These are phyloP conservation scores for Citrullus colocynthis DNA, from an alignment of 306 rosid genomes.

Conservation along the genomic window DNA sequence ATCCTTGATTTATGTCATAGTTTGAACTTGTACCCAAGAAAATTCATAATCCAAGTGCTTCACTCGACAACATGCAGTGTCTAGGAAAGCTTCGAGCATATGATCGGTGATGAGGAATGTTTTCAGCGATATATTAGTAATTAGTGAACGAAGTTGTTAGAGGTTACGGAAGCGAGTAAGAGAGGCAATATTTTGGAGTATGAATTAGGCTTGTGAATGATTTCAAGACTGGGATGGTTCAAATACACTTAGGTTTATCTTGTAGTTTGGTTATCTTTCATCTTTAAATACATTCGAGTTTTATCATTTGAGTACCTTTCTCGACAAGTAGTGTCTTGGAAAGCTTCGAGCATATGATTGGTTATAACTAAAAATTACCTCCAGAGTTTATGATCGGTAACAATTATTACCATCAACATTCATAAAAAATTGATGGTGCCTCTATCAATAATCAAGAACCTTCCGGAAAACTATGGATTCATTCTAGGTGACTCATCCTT, in stretches of 20 bases:
- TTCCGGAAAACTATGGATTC: background rate
- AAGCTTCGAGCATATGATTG: background rate
- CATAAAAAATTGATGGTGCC: background rate
- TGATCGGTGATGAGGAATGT: no score
- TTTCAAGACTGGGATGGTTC: background rate
- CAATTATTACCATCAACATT: background rate
- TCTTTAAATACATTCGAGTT: no score
- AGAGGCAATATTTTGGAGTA: no score
- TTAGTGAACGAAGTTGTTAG: no score
- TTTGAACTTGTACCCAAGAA: background rate
- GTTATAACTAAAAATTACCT: background rate
- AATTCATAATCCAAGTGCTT: background rate
- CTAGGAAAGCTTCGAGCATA: background rate
- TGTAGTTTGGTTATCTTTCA: background rate
- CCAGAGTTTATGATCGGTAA: background rate
- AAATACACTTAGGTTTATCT: background rate
- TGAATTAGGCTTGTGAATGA: no score
- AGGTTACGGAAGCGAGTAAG: no score
- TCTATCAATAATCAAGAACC: background rate
- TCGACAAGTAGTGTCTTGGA: no score
- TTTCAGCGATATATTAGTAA: no score
- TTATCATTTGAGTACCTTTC: background rate
- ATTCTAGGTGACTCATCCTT: background rate
- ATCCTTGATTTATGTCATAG: background rate
- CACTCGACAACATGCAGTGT: background rate